phyloP scores from a whole-genome alignment of 2,329 filamentous ascomycete genomes.

The Aspergillus tanneri region DNA sequence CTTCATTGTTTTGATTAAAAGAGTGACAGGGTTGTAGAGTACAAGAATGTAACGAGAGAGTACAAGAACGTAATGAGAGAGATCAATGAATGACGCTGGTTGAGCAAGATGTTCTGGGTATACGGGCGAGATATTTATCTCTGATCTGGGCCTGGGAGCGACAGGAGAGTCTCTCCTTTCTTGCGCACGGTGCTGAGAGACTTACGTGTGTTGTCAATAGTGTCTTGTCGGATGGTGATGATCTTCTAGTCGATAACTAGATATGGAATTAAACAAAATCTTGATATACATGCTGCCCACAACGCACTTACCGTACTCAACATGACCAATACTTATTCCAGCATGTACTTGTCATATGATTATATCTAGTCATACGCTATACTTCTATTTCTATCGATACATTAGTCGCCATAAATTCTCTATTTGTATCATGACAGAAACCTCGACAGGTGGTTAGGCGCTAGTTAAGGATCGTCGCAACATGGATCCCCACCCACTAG shows the following conservation, averaged over 20 bases:
- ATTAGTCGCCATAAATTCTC: no score
- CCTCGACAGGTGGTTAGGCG: background rate
- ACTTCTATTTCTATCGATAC: no score
- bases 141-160: background rate
- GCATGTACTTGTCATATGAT: no score
- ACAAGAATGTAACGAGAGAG: background rate
- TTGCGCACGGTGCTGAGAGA: background rate
- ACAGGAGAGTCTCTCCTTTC: background rate
- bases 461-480: background rate
- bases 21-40: background rate
- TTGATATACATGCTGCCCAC: no score
- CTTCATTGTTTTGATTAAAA: conserved; percentile 6
- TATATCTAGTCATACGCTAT: no score
- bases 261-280: no score
- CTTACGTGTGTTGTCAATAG: background rate
- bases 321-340: no score
- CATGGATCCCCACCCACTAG: background rate
- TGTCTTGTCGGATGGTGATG: background rate
- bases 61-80: no score
- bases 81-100: no score
- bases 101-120: no score
- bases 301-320: no score
- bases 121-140: background rate
- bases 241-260: background rate
- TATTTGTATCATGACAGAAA: no score